Base-by-base conservation (phyloP, 2,329 filamentous ascomycete genomes). In the Calonectria ilicicola region DNA sequence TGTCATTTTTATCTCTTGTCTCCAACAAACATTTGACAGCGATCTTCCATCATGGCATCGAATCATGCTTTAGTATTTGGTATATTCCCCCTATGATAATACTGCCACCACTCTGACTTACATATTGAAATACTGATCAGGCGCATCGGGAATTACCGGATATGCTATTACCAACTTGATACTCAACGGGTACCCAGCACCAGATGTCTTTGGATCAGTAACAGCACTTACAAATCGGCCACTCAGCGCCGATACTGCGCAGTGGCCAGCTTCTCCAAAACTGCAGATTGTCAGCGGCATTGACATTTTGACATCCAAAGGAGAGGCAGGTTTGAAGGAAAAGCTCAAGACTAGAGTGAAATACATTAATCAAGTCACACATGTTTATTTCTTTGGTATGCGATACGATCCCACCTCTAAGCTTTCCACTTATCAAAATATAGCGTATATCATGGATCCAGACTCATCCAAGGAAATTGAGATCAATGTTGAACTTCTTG, bases 141-240 rank as follows among this genome's bases (percentile, higher is more conserved):
- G 86, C 86, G 86, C 58, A 86, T 84, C 73, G 87, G 53, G 86
- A n/a, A 86, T 88, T 65, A 84, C 85, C 3, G 87, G 87, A 44
- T 89, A 87, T 87, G 84, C 87, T 8, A 84, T 89, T 65, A 84
- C 86, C 19, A 88, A 87, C 65, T 83, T 86, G 65, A 85, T 88
- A 46, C 79, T 88, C 15, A 79, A 85, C 53, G 85, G 82, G 65
- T 88, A 88, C 70, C 87, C 87, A 4, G 81, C 79, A 26, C 81
- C 83, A n/a, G 82, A 84, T 67, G 81, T 79, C 5, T 89, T 87
- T 75, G 81, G 76, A 27, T 85, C 83, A 40, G 84, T 89, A 7
- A 85, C 86, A 15, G 87, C 86, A 9, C 82, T 88, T 60, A 87
- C 86, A 2, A 89, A 89, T 71, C 81, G 87, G 23, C 85, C 86